Percentiles rank a stretch among this genome's conserved stretches.
These are phyloP conservation scores for Plasmodium falciparum DNA, from an alignment of 169 alveolate genomes.

Conservation along the genomic window DNA sequence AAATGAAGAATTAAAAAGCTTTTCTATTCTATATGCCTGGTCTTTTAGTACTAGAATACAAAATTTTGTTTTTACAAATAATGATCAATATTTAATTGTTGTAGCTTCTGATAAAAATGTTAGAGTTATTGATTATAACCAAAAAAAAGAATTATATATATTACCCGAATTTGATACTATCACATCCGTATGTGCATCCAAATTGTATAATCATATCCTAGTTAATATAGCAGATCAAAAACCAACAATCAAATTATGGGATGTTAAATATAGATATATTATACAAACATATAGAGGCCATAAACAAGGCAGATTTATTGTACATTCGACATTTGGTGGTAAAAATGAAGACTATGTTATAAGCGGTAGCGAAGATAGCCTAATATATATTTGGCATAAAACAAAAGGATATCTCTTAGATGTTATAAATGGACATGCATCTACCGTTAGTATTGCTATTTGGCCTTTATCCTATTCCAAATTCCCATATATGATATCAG, in stretches of 20 bases:
- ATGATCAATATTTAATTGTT: slow-evolving; percentile 81
- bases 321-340: slow-evolving; percentile 90
- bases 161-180: slow-evolving; percentile 83
- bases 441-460: slow-evolving; percentile 89
- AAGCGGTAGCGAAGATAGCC: slow-evolving; percentile 91
- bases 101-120: slow-evolving; percentile 81
- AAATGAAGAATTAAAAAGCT: slow-evolving; percentile 53
- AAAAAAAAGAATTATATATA: slow-evolving; percentile 73
- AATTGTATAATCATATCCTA: slow-evolving; percentile 80
- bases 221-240: slow-evolving; percentile 84
- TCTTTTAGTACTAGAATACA: slow-evolving; percentile 79
- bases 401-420: slow-evolving; percentile 85
- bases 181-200: slow-evolving; percentile 81
- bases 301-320: slow-evolving; percentile 87
- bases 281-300: slow-evolving; percentile 90
- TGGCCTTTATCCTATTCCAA: slow-evolving; percentile 81
- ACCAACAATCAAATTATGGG: slow-evolving; percentile 88
- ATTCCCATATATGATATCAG: slow-evolving; percentile 80
- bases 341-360: slow-evolving; percentile 86
- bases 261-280: slow-evolving; percentile 80
- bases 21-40: slow-evolving; percentile 76
- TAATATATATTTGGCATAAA: slow-evolving; percentile 90
- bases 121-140: slow-evolving; percentile 77
- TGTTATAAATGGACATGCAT: slow-evolving; percentile 87
- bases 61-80: slow-evolving; percentile 76